phyloP scores from a whole-genome alignment of 2,329 filamentous ascomycete genomes.

The Scedosporium aurantiacum region DNA sequence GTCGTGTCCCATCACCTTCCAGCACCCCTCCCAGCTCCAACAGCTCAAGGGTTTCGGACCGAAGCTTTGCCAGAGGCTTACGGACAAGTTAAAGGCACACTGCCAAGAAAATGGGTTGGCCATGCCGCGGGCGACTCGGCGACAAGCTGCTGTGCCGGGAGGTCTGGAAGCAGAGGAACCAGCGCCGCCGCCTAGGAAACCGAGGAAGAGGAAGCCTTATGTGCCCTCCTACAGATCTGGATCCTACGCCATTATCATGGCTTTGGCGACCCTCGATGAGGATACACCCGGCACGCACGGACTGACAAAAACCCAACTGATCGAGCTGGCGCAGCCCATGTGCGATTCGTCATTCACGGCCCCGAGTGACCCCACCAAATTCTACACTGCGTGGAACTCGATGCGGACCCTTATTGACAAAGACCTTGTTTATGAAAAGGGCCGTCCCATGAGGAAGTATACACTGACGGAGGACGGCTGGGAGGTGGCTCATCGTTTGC shows the following conservation, averaged over 20 bases:
- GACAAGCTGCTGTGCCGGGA: conserved; percentile 29
- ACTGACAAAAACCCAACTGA: conserved; percentile 57
- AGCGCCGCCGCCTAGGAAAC: conserved; percentile 39
- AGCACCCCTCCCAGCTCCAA: conserved; percentile 62
- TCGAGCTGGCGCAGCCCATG: conserved; percentile 58
- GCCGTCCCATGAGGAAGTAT: conserved; percentile 57
- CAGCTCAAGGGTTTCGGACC: conserved; percentile 65
- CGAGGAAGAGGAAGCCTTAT: conserved; percentile 52
- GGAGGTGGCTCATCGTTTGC: conserved; percentile 59
- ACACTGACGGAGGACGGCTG: conserved; percentile 66
- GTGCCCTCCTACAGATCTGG: conserved; percentile 64
- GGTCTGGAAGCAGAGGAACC: conserved; percentile 15
- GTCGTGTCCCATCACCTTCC: conserved; percentile 58
- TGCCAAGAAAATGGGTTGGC: conserved; percentile 57
- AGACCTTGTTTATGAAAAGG: conserved; percentile 61
- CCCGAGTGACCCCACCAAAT: conserved; percentile 55
- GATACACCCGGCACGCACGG: conserved; percentile 34
- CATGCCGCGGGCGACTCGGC: conserved; percentile 48
- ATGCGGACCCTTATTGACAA: conserved; percentile 68
- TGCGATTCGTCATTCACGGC: conserved; percentile 65
- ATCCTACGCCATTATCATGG: conserved; percentile 60
- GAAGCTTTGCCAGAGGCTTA: conserved; percentile 59
- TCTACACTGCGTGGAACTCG: conserved; percentile 72
- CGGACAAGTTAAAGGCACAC: conserved; percentile 46
- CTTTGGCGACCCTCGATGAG: conserved; percentile 48